phyloP scores from a whole-genome alignment of 257 asterid genomes.

The Sherardia arvensis region DNA sequence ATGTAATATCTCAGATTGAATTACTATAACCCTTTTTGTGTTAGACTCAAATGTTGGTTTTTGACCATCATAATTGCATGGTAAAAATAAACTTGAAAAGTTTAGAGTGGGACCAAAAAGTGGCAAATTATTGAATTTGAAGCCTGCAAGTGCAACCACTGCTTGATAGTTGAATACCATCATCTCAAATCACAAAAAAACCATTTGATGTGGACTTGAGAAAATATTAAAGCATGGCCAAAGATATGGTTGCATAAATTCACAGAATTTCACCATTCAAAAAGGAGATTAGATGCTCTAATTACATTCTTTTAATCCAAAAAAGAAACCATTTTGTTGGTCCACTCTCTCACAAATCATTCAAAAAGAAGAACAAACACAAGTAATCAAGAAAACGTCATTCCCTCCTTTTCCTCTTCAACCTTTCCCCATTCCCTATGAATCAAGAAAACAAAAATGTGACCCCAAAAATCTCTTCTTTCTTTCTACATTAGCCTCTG shows the following conservation, averaged over 20 bases:
- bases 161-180: constrained; percentile 5
- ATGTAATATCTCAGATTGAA: too few relatives aligned
- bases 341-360: constrained; percentile 28
- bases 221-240: not conserved
- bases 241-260: not conserved
- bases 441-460: constrained; percentile 20
- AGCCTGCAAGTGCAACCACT: constrained; percentile 9
- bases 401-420: constrained; percentile 22
- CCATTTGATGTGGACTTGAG: not conserved
- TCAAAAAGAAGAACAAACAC: constrained; percentile 35
- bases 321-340: constrained; percentile 25
- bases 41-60: not conserved
- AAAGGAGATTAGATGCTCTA: constrained; percentile 16
- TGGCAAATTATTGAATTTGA: constrained; percentile 3
- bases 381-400: constrained; percentile 19
- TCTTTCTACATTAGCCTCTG: constrained; percentile 6
- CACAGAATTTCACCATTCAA: not conserved
- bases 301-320: constrained; percentile 29
- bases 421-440: constrained; percentile 75
- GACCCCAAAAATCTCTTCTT: constrained; percentile 9
- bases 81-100: constrained; percentile 7
- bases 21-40: not conserved
- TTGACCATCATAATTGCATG: constrained; percentile 20
- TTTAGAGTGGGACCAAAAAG: constrained; percentile 12
- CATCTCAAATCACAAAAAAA: constrained; percentile 4